Conservation (phyloP, 179 eudicot species). For the Camellia oleifera region DNA sequence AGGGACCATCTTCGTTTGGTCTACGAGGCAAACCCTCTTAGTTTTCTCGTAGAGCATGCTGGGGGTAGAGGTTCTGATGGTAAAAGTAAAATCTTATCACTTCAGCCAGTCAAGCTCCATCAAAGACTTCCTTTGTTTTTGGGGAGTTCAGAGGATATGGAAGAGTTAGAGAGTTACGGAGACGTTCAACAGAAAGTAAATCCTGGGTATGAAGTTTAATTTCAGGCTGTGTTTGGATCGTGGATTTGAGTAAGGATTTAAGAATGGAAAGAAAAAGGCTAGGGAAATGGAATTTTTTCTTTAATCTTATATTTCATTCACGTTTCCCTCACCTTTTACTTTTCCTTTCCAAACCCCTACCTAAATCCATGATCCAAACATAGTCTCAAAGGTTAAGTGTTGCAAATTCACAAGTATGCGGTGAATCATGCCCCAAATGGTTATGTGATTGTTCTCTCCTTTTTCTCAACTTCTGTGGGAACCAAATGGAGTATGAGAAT, state of each 20-base stretch:
- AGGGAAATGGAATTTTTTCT: no score
- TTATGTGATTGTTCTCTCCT: background rate
- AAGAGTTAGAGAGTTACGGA: constrained; percentile 82
- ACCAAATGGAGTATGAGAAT: background rate
- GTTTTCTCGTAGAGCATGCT: constrained; percentile 89
- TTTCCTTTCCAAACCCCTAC: no score
- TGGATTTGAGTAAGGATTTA: no score
- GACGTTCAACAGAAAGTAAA: constrained; percentile 93
- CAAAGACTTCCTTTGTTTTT: constrained; percentile 86
- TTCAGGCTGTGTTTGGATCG: no score
- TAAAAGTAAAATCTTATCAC: constrained; percentile 63
- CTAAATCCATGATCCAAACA: no score
- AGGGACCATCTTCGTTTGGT: constrained; percentile 97
- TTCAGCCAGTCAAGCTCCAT: constrained; percentile 82
- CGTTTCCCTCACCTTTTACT: no score
- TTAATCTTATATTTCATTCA: no score
- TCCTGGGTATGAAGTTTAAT: constrained; percentile 94
- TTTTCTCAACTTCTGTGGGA: background rate
- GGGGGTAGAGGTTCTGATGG: constrained; percentile 98
- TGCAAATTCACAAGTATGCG: background rate
- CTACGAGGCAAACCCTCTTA: constrained; percentile 93
- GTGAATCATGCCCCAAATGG: background rate
- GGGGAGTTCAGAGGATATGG: constrained; percentile 91
- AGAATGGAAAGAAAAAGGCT: no score
- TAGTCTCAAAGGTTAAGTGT: background rate